Percentiles rank a stretch among this genome's conserved stretches.
Conservation (phyloP, 2,329 filamentous ascomycete genomes). For the Trichoderma asperellum region DNA sequence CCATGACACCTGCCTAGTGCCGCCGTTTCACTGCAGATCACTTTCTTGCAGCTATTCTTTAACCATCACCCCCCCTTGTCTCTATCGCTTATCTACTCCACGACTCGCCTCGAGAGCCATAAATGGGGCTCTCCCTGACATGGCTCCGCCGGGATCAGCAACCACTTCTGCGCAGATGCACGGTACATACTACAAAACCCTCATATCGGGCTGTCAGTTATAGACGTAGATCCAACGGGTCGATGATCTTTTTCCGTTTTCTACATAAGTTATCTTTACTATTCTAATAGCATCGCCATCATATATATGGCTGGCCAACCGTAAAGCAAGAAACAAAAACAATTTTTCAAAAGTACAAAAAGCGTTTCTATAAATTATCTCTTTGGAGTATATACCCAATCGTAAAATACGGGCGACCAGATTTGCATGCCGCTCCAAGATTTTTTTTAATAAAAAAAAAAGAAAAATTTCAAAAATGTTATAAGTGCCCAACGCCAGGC, state of each 20-base stretch:
- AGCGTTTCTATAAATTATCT: slow-evolving; percentile 27
- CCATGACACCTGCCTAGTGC: slow-evolving; percentile 1
- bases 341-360: neutral
- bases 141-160: neutral
- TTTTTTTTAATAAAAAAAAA: slow-evolving; percentile 1
- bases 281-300: neutral
- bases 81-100: slow-evolving; percentile 16
- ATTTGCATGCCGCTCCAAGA: slow-evolving; percentile 16
- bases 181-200: neutral
- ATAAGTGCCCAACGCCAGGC: slow-evolving; percentile 30
- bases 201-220: neutral
- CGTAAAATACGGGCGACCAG: slow-evolving; percentile 19
- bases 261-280: neutral
- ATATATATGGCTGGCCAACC: neutral
- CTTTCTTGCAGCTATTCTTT: neutral
- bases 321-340: neutral
- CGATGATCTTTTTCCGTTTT: neutral
- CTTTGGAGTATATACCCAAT: slow-evolving; percentile 30
- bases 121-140: neutral
- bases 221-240: neutral
- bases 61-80: neutral
- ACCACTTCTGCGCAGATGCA: neutral
- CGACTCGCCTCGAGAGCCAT: slow-evolving; percentile 1
- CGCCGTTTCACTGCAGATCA: slow-evolving; percentile 2
- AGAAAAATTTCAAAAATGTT: slow-evolving; percentile 16